Conservation (phyloP, 192 early-diverging fungal species). For the Coemansia sp. region DNA sequence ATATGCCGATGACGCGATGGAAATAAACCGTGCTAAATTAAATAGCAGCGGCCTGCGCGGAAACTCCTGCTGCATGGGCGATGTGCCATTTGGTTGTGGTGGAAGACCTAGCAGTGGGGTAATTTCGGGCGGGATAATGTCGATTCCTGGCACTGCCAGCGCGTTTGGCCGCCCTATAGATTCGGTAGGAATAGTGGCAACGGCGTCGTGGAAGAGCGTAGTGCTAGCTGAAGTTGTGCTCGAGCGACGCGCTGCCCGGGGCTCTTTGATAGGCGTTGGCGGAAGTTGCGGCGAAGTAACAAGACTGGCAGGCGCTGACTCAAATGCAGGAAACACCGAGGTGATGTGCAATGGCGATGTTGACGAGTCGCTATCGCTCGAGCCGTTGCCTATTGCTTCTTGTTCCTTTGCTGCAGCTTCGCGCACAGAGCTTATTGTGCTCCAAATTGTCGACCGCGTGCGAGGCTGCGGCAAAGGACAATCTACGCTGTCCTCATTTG, state of each 20-base stretch:
- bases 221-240: conserved; percentile 2
- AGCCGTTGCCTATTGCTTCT: background rate
- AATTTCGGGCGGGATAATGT: conserved; percentile 1
- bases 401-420: conserved; percentile 25
- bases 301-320: conserved; percentile 47
- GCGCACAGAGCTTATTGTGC: conserved; percentile 25
- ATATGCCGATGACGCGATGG: conserved; percentile 69
- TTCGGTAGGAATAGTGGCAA: background rate
- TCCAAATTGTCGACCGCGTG: conserved; percentile 28
- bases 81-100: conserved; percentile 6
- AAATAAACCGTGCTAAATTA: conserved; percentile 70
- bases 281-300: conserved; percentile 44
- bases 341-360: conserved; percentile 10
- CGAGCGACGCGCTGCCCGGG: background rate
- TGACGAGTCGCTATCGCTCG: conserved; percentile 7
- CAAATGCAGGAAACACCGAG: conserved; percentile 28
- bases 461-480: background rate
- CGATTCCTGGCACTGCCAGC: background rate
- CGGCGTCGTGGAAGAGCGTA: background rate
- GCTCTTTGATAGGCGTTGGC: conserved; percentile 10
- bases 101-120: conserved; percentile 41
- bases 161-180: background rate
- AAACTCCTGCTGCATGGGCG: conserved; percentile 39
- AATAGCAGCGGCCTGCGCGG: conserved; percentile 59
- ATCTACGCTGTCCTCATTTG: background rate